Evolutionary conservation across 805 yeast species (phyloP), one percentile per base, ranked within the genome.

Genomic region (Metschnikowia dekortorum): DNA sequence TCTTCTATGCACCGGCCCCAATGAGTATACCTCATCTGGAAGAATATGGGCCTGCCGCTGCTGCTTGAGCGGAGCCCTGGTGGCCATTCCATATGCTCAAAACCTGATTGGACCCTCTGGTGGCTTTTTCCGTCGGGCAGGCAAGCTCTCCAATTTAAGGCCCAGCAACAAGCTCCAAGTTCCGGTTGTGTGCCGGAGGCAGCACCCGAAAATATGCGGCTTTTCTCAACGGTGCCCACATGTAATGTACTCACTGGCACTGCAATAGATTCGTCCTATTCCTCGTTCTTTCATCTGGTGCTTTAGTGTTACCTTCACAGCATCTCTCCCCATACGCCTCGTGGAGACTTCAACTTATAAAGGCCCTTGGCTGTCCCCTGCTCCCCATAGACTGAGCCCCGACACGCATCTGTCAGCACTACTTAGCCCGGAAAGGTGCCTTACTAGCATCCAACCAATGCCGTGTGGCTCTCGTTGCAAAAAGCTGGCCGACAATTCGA

Each of bases 401-500:
- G 26, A 10, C 33, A 39, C 43, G 22, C 26, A 30, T 22, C 26
- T 30, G 4, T 16, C 37, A 26, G 37, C 31, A 32, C 44, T 41
- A 18, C 8, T 14, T 13, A 22, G 44, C 44, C n/a, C 29, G n/a
- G 29, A 18, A 31, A n/a, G 10, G 34, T 31, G 44, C 34, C 45
- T 34, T 22, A 32, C 45, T 36, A 42, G 49, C 33, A 32, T 31
- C 36, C 38, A 28, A 39, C 31, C 46, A 43, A 50, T 50, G 53
- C 48, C 50, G 10, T 47, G 47, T 28, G 48, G 51, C 32, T 35
- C 40, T 29, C 44, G 28, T 45, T 41, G 45, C 40, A 31, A 39
- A 16, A 45, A 32, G 33, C 40, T 44, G 33, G 22, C 41, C n/a
- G 53, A 51, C 6, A 29, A 35, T 5, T 5, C 46, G 8, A 41